These are phyloP conservation scores for Hyaloscypha bicolor DNA, from an alignment of 495 filamentous ascomycete genomes.

Conservation along the genomic window DNA sequence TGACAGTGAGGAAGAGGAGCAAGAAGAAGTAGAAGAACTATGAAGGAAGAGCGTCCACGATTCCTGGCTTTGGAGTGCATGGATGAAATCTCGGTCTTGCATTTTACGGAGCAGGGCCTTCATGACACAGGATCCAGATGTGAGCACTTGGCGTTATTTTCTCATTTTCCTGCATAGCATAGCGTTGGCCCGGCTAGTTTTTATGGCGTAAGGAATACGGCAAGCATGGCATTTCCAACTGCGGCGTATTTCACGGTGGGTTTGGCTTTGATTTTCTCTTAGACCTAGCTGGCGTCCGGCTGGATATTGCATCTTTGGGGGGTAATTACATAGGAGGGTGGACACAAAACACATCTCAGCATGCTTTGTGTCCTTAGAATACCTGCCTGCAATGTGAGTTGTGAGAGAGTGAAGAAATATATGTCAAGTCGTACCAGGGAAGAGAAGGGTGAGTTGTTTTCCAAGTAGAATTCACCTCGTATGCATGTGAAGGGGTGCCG, in stretches of 20 bases:
- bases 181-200: slow-evolving; percentile 12
- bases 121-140: not conserved
- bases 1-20: slow-evolving; percentile 25
- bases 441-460: not conserved
- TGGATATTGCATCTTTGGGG: slow-evolving; percentile 15
- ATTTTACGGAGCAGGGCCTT: not conserved
- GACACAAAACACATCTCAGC: not conserved
- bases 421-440: not conserved
- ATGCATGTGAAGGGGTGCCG: not conserved
- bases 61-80: not conserved
- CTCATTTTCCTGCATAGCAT: slow-evolving; percentile 28
- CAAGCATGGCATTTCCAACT: slow-evolving; percentile 21
- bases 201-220: slow-evolving; percentile 18
- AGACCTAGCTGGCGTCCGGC: slow-evolving; percentile 16
- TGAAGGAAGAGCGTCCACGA: not conserved
- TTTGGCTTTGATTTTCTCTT: slow-evolving; percentile 7
- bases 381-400: not conserved
- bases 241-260: slow-evolving; percentile 15
- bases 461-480: not conserved
- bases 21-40: slow-evolving; percentile 25
- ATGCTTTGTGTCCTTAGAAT: not conserved
- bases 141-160: slow-evolving; percentile 12
- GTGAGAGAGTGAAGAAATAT: not conserved
- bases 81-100: not conserved
- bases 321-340: not conserved